Percentiles rank a stretch among this genome's conserved stretches.
Evolutionary conservation across 2,329 filamentous ascomycete species (phyloP).

Genomic region (Botrytis hyacinthi): DNA sequence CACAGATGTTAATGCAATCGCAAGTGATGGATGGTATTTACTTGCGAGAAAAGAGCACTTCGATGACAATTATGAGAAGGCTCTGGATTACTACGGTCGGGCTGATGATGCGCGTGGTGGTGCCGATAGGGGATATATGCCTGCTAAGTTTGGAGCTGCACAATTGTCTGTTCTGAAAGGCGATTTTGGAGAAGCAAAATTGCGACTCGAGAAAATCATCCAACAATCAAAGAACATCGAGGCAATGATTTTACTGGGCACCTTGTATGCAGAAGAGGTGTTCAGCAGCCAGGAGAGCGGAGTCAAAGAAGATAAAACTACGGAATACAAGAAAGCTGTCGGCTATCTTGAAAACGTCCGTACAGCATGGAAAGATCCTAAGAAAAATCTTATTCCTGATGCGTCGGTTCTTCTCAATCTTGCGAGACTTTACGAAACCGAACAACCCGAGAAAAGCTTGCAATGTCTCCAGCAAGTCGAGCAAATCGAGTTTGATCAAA

Average conservation of each 20-base stretch:
- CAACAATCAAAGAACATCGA: slow-evolving; percentile 81
- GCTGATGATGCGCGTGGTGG: slow-evolving; percentile 91
- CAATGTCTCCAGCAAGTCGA: slow-evolving; percentile 92
- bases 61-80: slow-evolving; percentile 69
- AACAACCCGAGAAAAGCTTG: slow-evolving; percentile 84
- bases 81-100: slow-evolving; percentile 81
- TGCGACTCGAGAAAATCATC: slow-evolving; percentile 90
- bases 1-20: slow-evolving; percentile 93
- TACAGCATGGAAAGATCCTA: slow-evolving; percentile 86
- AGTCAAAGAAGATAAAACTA: slow-evolving; percentile 80
- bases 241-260: slow-evolving; percentile 87
- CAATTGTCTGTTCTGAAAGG: slow-evolving; percentile 83
- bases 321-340: slow-evolving; percentile 83
- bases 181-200: slow-evolving; percentile 88
- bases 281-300: slow-evolving; percentile 72
- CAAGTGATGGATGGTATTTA: slow-evolving; percentile 96
- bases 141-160: slow-evolving; percentile 90
- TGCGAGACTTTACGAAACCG: slow-evolving; percentile 82
- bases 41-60: slow-evolving; percentile 90
- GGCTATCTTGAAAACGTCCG: slow-evolving; percentile 80
- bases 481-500: slow-evolving; percentile 78
- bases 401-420: slow-evolving; percentile 87
- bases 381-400: slow-evolving; percentile 78
- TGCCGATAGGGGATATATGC: slow-evolving; percentile 84
- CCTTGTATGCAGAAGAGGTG: slow-evolving; percentile 90